These are phyloP conservation scores for Lasiodiplodia gonubiensis DNA, from an alignment of 2,329 filamentous ascomycete species.

Conservation along the genomic window DNA sequence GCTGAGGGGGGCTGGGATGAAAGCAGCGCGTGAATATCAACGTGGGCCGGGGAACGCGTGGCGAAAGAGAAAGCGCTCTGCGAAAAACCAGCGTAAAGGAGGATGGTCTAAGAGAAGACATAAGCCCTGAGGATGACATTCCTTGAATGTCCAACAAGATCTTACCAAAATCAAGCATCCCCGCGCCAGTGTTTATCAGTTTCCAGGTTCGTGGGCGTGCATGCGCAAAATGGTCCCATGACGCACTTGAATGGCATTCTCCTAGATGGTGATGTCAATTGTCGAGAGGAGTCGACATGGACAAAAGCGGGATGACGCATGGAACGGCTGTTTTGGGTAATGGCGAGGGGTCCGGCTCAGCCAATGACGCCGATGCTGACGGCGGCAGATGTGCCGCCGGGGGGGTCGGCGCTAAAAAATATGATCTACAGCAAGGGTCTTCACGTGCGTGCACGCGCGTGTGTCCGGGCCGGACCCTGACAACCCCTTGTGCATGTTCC, in stretches of 20 bases:
- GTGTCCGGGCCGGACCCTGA: too few species aligned
- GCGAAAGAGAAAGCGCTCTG: not conserved
- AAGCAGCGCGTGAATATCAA: not conserved
- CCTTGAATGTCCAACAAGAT: not conserved
- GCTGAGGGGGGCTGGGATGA: not conserved
- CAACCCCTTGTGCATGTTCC: too few species aligned
- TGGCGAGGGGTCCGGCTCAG: not conserved
- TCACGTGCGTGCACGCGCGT: too few species aligned
- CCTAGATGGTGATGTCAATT: conserved; percentile 4
- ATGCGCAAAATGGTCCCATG: not conserved
- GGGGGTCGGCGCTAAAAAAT: not conserved
- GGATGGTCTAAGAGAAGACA: not conserved
- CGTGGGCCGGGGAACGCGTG: not conserved
- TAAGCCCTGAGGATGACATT: not conserved
- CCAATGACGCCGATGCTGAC: not conserved
- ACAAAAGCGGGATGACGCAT: not conserved
- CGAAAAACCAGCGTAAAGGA: not conserved
- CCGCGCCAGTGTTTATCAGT: not conserved
- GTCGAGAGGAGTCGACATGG: not conserved
- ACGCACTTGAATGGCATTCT: not conserved
- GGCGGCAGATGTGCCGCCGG: not conserved
- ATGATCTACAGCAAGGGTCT: not conserved
- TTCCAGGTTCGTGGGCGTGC: not conserved
- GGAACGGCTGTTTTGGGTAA: not conserved
- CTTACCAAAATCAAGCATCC: not conserved